These are phyloP conservation scores for Cercospora brassicicola DNA, from an alignment of 2,329 filamentous ascomycete species.

Conservation along the genomic window DNA sequence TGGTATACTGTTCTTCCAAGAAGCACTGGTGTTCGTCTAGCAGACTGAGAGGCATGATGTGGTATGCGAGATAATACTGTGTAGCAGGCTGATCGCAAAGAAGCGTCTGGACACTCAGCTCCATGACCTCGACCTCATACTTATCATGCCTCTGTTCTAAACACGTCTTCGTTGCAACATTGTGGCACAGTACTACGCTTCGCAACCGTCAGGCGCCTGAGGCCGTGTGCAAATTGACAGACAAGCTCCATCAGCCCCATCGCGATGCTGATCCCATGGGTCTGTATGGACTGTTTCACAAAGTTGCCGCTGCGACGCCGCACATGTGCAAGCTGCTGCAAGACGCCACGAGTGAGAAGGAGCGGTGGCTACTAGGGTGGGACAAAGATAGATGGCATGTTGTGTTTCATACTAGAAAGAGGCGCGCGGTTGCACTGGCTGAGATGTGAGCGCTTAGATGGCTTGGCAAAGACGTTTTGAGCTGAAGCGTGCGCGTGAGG, in stretches of 20 bases:
- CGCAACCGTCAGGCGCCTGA: conserved; percentile 7
- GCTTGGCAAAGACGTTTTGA: background rate
- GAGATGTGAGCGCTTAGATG: conserved; percentile 12
- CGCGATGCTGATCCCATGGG: conserved; percentile 7
- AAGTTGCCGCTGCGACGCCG: conserved; percentile 5
- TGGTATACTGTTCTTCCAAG: conserved; percentile 16
- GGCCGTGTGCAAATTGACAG: conserved; percentile 3
- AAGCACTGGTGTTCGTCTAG: conserved; percentile 22
- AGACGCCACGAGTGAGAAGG: conserved; percentile 10
- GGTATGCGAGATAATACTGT: background rate
- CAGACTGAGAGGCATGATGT: conserved; percentile 14
- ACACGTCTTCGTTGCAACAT: conserved; percentile 1
- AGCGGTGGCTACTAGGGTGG: background rate
- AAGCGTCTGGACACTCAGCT: background rate
- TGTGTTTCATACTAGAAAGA: conserved; percentile 12
- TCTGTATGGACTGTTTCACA: conserved; percentile 9
- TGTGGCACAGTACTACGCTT: conserved; percentile 6
- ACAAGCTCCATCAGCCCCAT: conserved; percentile 1
- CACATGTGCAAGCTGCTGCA: conserved; percentile 5
- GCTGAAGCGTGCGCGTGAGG: background rate
- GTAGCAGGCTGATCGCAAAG: background rate
- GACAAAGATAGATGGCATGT: conserved; percentile 8
- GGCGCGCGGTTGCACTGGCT: conserved; percentile 14
- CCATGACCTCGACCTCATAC: background rate
- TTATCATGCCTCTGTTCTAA: conserved; percentile 1